A percentile compares a stretch with the other conserved stretches of the same genome.
These are phyloP conservation scores for Ogataea trehaloabstinens DNA, from an alignment of 805 yeast genomes.

Conservation along the genomic window DNA sequence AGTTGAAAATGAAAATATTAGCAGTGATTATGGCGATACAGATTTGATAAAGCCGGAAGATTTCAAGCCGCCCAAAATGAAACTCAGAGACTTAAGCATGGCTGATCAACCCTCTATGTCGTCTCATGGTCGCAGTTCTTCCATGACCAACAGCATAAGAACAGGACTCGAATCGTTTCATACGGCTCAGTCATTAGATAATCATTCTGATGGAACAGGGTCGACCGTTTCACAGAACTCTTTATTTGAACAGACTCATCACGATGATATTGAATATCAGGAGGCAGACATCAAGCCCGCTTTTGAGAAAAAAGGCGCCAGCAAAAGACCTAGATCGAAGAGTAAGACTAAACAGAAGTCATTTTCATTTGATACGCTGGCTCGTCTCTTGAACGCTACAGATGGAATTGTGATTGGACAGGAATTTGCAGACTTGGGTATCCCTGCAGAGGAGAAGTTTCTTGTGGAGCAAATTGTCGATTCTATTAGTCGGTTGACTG, in stretches of 20 bases:
- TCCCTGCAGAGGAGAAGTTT: constrained; percentile 74
- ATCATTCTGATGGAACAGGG: constrained; percentile 8
- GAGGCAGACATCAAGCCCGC: constrained; percentile 4
- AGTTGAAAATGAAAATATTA: constrained; percentile 6
- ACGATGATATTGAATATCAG: constrained; percentile 2
- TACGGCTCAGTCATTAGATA: constrained; percentile 15
- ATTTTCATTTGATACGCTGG: constrained; percentile 43
- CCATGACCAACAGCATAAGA: constrained; percentile 14
- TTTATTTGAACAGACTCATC: constrained; percentile 10
- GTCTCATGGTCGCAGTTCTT: constrained; percentile 9
- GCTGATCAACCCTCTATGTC: constrained; percentile 5
- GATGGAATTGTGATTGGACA: constrained; percentile 63
- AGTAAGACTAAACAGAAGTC: constrained; percentile 28
- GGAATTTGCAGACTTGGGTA: constrained; percentile 70
- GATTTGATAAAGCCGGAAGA: neutral
- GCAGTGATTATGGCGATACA: constrained; percentile 1
- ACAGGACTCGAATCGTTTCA: constrained; percentile 26
- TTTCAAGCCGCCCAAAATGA: neutral
- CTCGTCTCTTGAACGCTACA: constrained; percentile 52
- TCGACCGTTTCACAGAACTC: constrained; percentile 18
- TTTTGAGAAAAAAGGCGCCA: constrained; percentile 1
- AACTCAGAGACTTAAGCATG: neutral
- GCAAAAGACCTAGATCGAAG: constrained; percentile 12
- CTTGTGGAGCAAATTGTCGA: constrained; percentile 84
- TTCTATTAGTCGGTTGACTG: constrained; percentile 78